Conservation (phyloP, 2,329 filamentous ascomycete species). For the Penicillium sp. region DNA sequence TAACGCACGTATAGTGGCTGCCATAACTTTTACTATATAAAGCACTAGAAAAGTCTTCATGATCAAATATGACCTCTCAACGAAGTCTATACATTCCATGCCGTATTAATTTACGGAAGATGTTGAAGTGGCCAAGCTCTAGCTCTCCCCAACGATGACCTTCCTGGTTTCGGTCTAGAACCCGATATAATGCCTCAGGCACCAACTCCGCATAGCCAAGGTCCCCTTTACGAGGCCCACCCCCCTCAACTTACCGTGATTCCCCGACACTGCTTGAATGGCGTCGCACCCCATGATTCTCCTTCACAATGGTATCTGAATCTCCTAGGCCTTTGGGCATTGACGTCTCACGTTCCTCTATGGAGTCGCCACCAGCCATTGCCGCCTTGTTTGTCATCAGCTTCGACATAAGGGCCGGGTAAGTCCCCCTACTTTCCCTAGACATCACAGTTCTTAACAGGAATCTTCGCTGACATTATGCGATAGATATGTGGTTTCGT, state of each 20-base stretch:
- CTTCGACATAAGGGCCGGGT: constrained; percentile 90
- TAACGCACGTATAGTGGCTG: too few relatives aligned
- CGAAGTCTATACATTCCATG: too few relatives aligned
- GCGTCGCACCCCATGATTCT: constrained; percentile 7
- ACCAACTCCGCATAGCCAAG: not conserved
- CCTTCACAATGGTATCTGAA: constrained; percentile 30
- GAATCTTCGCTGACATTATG: constrained; percentile 15
- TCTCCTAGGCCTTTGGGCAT: constrained; percentile 31
- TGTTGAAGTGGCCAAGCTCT: too few relatives aligned
- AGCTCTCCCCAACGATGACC: too few relatives aligned
- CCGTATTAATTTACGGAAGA: too few relatives aligned
- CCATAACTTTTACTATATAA: too few relatives aligned
- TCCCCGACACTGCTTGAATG: constrained; percentile 21
- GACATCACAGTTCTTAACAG: constrained; percentile 2
- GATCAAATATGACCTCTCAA: too few relatives aligned
- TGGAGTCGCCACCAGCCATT: constrained; percentile 51
- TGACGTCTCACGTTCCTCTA: constrained; percentile 33
- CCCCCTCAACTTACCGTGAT: constrained; percentile 21
- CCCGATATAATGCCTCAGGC: constrained; percentile 9
- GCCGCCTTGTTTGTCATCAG: constrained; percentile 83
- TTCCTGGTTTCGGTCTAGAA: not conserved
- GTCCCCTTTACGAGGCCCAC: constrained; percentile 4
- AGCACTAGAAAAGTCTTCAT: too few relatives aligned
- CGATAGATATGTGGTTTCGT: constrained; percentile 72
- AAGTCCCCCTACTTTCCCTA: constrained; percentile 33